Evolutionary conservation across 1,139 yeast species (phyloP), one percentile per base, ranked within the genome.

Genomic region (Barnettozyma hawaiiensis): DNA sequence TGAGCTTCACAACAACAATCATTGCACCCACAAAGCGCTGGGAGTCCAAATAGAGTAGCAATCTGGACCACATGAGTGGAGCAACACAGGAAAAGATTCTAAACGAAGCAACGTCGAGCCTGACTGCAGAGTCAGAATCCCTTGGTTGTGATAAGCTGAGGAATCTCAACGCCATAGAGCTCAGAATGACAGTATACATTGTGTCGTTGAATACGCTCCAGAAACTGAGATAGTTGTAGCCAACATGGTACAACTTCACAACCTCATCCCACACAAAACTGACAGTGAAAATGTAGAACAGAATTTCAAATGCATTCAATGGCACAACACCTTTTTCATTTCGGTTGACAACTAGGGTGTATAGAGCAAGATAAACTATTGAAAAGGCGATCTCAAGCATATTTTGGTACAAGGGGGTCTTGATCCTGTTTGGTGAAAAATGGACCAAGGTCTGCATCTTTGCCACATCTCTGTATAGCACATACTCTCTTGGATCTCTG

Each of bases 1-100:
- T 83, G 47, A 83, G 82, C 55, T 85, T 85, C 45, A 85, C 68
- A 4, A 87, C 92, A 32, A 87, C 92, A 52, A 87, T 75, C 87
- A 86, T 83, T 4, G 90, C 89, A 34, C 96, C 96, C 42, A 86
- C 87, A 61, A 87, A 86, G 54, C 78, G 75, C 51, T 82, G 80
- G 4, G 92, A 83, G 60, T 87, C 96, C 56, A 86, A 71, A 62
- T 72, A 86, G 36, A 87, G 69, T 44, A 87, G 66, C 45, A 87
- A 65, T 45, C 96, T 71, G 6, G 85, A 76, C 95, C 96, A 87
- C 75, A 87, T 81, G 52, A 87, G 69, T 2, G 96, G 96, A 3
- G 96, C 85, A 12, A 86, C 89, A 57, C 92, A 73, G 0, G 95
- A 81, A 43, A 87, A 65, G 3, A 85, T 61, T 50, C 94, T 69